phyloP scores from a whole-genome alignment of 148 eudicot genomes.

The Rhododendron henanense region DNA sequence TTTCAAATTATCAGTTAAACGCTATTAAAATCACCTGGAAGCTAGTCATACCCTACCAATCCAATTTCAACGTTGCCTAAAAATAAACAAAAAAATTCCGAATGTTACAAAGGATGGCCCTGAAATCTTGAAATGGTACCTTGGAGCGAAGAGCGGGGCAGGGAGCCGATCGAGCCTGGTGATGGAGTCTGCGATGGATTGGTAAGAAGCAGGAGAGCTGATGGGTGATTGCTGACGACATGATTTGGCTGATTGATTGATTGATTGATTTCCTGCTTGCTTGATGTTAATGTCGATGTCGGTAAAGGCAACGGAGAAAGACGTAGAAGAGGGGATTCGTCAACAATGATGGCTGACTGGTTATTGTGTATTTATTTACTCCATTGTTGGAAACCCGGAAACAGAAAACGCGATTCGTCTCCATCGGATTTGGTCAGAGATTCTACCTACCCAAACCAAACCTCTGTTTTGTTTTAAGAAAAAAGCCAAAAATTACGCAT shows the following conservation, averaged over 20 bases:
- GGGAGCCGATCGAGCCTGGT: not conserved
- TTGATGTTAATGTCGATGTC: not conserved
- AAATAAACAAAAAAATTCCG: too few relatives aligned
- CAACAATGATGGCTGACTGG: not conserved
- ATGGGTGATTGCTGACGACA: conserved; percentile 11
- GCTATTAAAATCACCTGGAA: not conserved
- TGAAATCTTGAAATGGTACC: not conserved
- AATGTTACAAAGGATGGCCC: too few relatives aligned
- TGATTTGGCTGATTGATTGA: not conserved
- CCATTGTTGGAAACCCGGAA: not conserved
- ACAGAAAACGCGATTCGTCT: not conserved
- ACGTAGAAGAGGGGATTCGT: not conserved
- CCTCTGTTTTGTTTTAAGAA: too few relatives aligned
- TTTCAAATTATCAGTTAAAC: not conserved
- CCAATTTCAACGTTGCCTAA: not conserved
- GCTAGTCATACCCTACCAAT: not conserved
- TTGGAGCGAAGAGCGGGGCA: conserved; percentile 10
- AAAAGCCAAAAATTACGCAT: too few relatives aligned
- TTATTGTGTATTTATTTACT: too few relatives aligned
- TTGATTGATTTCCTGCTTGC: too few relatives aligned
- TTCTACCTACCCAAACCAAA: not conserved
- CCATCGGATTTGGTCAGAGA: not conserved
- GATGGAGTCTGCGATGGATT: not conserved
- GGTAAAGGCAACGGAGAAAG: not conserved
- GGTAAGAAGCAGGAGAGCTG: conserved; percentile 14